Evolutionary conservation across 768 basidiomycete genomes (phyloP), one percentile per base, ranked within the genome.

Genomic region (Neoboletus subvelutipes): DNA sequence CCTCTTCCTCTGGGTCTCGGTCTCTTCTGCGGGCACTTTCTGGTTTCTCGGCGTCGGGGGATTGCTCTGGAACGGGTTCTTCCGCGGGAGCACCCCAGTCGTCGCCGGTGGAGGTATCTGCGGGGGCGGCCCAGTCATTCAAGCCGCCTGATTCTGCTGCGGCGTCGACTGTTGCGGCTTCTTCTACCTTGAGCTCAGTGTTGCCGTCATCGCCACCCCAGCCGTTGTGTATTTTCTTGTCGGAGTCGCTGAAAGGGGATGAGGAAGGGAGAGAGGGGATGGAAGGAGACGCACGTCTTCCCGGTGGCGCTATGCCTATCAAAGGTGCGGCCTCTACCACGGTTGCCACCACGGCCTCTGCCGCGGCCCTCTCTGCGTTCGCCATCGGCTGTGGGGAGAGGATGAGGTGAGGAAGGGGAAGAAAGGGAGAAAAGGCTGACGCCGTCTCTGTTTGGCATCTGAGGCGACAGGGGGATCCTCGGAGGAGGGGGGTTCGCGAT

Each of bases 201-300:
- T 78, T 81, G 64, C 90, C 93, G 65, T 94, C 91, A 61, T 94
- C 92, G 41, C 90, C 92, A 62, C 96, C 96, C 96, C 96, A 98
- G 63, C 87, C 88, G 70, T 93, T 90, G 72, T 92, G 89, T 66
- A 95, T 77, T 78, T 92, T 93, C 83, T 98, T 98, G 64, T 94
- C 91, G 45, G 92, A 88, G 76, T 98, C 96, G 72, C 92, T 94
- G 60, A 13, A 56, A 47, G 56, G 34, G 54, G 57, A 55, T 61
- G 58, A 59, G 59, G 47, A 56, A 52, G 45, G 29, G 24, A 45
- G 52, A 4, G 51, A 49, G 41, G 18, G 34, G n/a, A 18, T 31
- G 31, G 11, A 57, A 43, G 28, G 22, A 20, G 22, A 80, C 87
- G 60, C 65, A 89, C 90, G 80, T 86, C 76, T 88, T 90, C 72